A percentile compares a stretch with the other conserved stretches of the same genome.
These are phyloP conservation scores for Magnolia kwangsiensis DNA, from an alignment of 164 flowering plant species.

Conservation along the genomic window DNA sequence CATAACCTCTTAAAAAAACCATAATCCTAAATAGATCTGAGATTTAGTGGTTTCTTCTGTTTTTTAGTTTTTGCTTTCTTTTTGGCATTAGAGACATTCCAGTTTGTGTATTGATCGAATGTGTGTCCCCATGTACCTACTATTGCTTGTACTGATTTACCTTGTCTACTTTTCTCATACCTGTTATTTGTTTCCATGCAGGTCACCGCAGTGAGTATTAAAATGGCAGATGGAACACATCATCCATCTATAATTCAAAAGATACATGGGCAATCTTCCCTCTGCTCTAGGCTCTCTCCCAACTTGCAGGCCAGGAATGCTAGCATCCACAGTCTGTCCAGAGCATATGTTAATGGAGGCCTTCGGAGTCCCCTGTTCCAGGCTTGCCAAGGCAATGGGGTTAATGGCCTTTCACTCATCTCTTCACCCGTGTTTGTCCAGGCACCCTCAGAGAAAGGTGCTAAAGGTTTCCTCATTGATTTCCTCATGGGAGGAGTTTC, in stretches of 20 bases:
- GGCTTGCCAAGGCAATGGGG: conserved; percentile 14
- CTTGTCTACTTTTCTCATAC: background rate
- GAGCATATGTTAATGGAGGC: conserved; percentile 36
- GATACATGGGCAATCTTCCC: conserved; percentile 42
- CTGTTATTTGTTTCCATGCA: conserved; percentile 12
- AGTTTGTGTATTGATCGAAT: too few species aligned
- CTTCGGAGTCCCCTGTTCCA: conserved; percentile 24
- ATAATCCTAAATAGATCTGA: too few species aligned
- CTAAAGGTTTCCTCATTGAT: conserved; percentile 32
- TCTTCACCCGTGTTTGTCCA: conserved; percentile 36
- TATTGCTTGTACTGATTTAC: background rate
- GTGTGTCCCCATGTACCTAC: too few species aligned
- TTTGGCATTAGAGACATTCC: too few species aligned
- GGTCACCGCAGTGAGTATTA: conserved; percentile 30
- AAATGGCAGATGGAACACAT: conserved; percentile 54
- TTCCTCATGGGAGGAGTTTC: conserved; percentile 60
- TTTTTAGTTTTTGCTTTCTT: too few species aligned
- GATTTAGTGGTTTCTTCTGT: too few species aligned
- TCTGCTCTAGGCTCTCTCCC: conserved; percentile 46
- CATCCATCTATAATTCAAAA: conserved; percentile 48
- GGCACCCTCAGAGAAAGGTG: conserved; percentile 44
- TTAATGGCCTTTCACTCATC: conserved; percentile 22
- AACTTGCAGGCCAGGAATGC: conserved; percentile 29
- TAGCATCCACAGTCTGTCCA: conserved; percentile 15
- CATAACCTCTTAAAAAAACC: too few species aligned